Percentiles rank a stretch among this genome's conserved stretches.
Conservation (phyloP, 768 basidiomycete genomes). For the Asterophora lycoperdoides region DNA sequence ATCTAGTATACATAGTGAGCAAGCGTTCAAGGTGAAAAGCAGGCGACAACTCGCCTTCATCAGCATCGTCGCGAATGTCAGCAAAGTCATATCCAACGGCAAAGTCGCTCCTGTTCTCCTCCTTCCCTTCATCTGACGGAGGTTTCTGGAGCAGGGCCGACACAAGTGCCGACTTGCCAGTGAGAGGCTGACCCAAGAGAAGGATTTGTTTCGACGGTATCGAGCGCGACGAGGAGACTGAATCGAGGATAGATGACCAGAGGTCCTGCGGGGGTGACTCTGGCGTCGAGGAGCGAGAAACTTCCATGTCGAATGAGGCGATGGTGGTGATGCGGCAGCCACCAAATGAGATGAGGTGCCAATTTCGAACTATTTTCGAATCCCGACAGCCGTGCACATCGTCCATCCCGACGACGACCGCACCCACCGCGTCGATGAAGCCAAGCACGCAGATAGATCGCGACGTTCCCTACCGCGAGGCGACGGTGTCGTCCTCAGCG, state of each 20-base stretch:
- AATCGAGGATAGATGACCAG: conserved; percentile 91
- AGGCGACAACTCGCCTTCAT: conserved; percentile 65
- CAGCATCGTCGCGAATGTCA: conserved; percentile 86
- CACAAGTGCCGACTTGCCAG: conserved; percentile 75
- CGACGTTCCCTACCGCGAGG: conserved; percentile 12
- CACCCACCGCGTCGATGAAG: not conserved
- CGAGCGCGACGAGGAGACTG: conserved; percentile 74
- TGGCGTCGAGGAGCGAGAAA: conserved; percentile 62
- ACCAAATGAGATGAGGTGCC: not conserved
- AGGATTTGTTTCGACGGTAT: conserved; percentile 87
- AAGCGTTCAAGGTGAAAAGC: not conserved
- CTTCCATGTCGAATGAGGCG: conserved; percentile 29
- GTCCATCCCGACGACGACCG: conserved; percentile 6
- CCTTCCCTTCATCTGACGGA: conserved; percentile 48
- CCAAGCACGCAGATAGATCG: not conserved
- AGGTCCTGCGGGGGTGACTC: conserved; percentile 75
- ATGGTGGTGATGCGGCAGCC: not conserved
- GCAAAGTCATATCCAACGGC: conserved; percentile 92
- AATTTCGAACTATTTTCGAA: conserved; percentile 18
- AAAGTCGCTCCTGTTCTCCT: conserved; percentile 65
- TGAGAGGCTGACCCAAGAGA: conserved; percentile 72
- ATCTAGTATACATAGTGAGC: conserved; percentile 43
- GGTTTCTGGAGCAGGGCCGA: conserved; percentile 70
- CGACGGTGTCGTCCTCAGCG: conserved; percentile 35
- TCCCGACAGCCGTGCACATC: conserved; percentile 16